phyloP scores from a whole-genome alignment of 2,329 filamentous ascomycete genomes.

The Diaporthe caulivora region DNA sequence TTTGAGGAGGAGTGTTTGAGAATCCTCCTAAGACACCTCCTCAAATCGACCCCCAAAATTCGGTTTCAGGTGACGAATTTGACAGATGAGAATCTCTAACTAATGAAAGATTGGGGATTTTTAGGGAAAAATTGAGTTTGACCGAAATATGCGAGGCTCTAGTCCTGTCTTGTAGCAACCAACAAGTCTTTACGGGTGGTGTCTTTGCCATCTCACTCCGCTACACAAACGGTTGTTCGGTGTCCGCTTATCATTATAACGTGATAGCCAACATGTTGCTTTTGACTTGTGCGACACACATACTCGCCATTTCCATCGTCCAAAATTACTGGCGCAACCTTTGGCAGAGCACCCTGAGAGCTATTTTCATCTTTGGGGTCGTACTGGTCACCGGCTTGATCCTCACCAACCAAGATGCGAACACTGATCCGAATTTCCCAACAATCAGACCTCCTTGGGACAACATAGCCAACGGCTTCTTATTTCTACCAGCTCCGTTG shows the following conservation, averaged over 20 bases:
- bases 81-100: not conserved
- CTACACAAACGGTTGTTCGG: conserved; percentile 49
- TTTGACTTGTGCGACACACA: conserved; percentile 52
- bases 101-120: not conserved
- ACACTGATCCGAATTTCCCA: not conserved
- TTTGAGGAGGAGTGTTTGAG: no score
- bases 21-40: no score
- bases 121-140: conserved; percentile 33
- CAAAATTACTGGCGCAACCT: conserved; percentile 51
- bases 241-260: conserved; percentile 54
- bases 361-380: conserved; percentile 46
- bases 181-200: conserved; percentile 53
- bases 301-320: conserved; percentile 50
- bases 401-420: conserved; percentile 8
- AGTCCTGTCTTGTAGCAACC: conserved; percentile 51
- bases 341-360: conserved; percentile 47
- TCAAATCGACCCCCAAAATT: no score
- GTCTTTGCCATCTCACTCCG: conserved; percentile 52
- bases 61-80: no score
- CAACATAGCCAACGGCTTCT: not conserved
- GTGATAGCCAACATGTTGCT: conserved; percentile 52
- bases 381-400: conserved; percentile 49
- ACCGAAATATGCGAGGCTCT: conserved; percentile 49
- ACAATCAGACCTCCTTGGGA: not conserved
- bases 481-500: conserved; percentile 15